These are phyloP conservation scores for Aulographum hederae DNA, from an alignment of 2,329 filamentous ascomycete genomes.

Conservation along the genomic window DNA sequence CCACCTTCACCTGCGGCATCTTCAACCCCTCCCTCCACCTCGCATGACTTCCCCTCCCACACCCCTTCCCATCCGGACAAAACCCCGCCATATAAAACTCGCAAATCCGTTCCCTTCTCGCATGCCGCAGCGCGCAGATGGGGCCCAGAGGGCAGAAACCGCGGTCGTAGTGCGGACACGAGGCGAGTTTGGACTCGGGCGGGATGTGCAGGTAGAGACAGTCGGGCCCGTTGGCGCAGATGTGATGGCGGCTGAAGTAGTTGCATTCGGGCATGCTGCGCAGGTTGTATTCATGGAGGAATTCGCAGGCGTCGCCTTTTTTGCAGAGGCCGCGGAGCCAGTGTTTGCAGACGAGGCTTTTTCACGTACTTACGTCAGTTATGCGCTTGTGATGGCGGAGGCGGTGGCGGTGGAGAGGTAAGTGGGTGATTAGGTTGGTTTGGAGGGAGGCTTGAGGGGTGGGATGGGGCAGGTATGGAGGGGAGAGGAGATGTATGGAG, in stretches of 20 bases:
- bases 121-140: constrained; percentile 72
- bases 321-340: constrained; percentile 96
- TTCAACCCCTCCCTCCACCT: constrained; percentile 50
- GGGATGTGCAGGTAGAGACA: constrained; percentile 87
- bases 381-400: constrained; percentile 3
- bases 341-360: constrained; percentile 83
- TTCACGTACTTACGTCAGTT: constrained; percentile 9
- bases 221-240: constrained; percentile 93
- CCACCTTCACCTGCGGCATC: constrained; percentile 40
- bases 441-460: constrained; percentile 14
- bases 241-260: constrained; percentile 83
- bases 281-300: constrained; percentile 95
- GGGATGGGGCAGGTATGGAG: neutral
- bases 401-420: too few relatives aligned
- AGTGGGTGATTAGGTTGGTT: constrained; percentile 21
- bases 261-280: constrained; percentile 98
- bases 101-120: constrained; percentile 57
- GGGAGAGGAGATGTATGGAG: too few relatives aligned
- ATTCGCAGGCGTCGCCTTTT: constrained; percentile 92
- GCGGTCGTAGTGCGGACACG: constrained; percentile 69
- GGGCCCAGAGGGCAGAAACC: constrained; percentile 90
- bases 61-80: constrained; percentile 67
- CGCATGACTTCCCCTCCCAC: constrained; percentile 67
- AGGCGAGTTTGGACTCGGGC: constrained; percentile 46
- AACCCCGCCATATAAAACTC: constrained; percentile 82